Evolutionary conservation across 805 yeast genomes (phyloP), one percentile per base, ranked within the genome.

Genomic region (Danielozyma ontarioensis): DNA sequence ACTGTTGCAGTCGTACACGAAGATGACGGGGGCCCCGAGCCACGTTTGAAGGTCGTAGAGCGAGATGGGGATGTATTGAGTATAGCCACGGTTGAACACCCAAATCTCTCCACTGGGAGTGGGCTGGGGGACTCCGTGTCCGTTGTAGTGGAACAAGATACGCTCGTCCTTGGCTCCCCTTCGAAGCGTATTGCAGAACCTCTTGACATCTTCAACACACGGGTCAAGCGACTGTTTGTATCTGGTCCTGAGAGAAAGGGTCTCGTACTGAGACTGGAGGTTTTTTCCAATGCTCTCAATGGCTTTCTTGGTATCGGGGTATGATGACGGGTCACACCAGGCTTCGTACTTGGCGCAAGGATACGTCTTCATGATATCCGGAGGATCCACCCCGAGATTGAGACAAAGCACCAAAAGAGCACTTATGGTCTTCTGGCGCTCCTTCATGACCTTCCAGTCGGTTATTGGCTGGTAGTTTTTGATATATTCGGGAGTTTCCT

Each of bases 91-190:
- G 57, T 93, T 93, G 64, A 93, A 93, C 8, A 93, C 97, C 98
- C 98, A 93, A 17, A 93, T 86, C 53, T 93, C 98, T 16, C 98
- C 98, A 29, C 89, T 78, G 23, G 87, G 79, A 0, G 98, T 93
- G 0, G 98, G 97, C 48, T 87, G 87, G 0, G 98, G 98, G 2
- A 93, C 98, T 16, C 98, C 98, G 53, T 93, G 98, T 5, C 98
- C 98, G 48, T 93, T 93, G 56, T 93, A 93, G 55, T 93, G 97
- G 56, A 93, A 90, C 34, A 93, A 57, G 7, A 90, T 83, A 39
- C 98, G 70, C 54, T 90, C 97, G 41, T 90, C 97, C 51, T 89
- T 86, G 2, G 97, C 95, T 37, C 83, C 83, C 35, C 97, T 71
- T 45, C 98, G 69, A 39, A 93, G 63, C 0, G 94, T 83, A 45